These are phyloP conservation scores for Ajuga reptans DNA, from an alignment of 305 asterid genomes.

Conservation along the genomic window DNA sequence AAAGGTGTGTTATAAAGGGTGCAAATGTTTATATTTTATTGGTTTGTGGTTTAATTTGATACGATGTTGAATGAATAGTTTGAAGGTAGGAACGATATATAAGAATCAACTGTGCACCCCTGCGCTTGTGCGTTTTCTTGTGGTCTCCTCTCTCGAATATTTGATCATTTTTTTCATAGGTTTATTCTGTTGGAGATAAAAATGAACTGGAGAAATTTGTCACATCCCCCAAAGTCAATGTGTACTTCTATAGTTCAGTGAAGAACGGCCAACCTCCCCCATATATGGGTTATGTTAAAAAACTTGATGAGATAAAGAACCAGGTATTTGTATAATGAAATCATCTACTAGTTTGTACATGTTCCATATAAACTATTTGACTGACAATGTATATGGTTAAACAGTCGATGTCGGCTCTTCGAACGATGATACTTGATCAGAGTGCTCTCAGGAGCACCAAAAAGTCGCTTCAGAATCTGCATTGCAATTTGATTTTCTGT, in stretches of 20 bases:
- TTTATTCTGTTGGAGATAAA: conserved; percentile 72
- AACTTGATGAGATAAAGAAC: conserved; percentile 66
- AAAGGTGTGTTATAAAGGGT: conserved; percentile 48
- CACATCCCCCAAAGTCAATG: conserved; percentile 62
- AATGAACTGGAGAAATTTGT: conserved; percentile 63
- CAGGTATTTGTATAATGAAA: conserved; percentile 51
- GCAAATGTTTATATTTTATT: conserved; percentile 11
- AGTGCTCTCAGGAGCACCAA: conserved; percentile 43
- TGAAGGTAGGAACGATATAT: neutral
- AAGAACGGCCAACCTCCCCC: conserved; percentile 30
- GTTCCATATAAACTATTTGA: conserved; percentile 13
- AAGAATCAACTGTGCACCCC: no score
- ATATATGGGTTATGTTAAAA: conserved; percentile 28
- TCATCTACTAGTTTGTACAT: conserved; percentile 14
- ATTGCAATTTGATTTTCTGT: conserved; percentile 60
- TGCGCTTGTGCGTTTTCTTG: no score
- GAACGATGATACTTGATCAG: conserved; percentile 41
- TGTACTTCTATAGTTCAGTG: conserved; percentile 51
- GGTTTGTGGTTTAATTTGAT: neutral
- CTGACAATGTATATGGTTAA: conserved; percentile 18
- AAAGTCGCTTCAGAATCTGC: conserved; percentile 58
- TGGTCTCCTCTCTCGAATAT: conserved; percentile 6
- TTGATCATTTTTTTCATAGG: conserved; percentile 35
- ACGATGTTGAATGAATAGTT: neutral
- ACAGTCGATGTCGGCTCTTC: conserved; percentile 53